Evolutionary conservation across 352 stramenopile genomes (phyloP).

Genomic region (Saprolegnia parasitica): DNA sequence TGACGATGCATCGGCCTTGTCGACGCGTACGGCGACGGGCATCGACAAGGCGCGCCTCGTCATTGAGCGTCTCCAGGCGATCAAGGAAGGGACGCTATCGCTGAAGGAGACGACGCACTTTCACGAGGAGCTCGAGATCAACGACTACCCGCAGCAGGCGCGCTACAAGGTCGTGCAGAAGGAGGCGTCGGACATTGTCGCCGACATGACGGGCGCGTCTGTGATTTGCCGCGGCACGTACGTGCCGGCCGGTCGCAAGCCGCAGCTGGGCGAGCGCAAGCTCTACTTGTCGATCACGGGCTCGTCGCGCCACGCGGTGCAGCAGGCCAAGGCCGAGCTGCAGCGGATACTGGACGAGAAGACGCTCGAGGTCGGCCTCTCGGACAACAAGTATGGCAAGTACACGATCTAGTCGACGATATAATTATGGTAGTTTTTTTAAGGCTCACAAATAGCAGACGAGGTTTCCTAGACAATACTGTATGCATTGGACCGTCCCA

Average conservation of each 20-base stretch:
- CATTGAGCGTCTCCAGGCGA: constrained; percentile 9
- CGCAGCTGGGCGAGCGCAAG: constrained; percentile 78
- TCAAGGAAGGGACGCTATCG: constrained; percentile 6
- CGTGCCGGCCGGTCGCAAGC: constrained; percentile 77
- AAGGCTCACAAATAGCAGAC: neutral
- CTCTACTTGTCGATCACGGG: constrained; percentile 86
- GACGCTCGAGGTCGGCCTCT: constrained; percentile 81
- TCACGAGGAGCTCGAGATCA: constrained; percentile 90
- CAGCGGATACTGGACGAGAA: constrained; percentile 87
- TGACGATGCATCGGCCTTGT: constrained; percentile 29
- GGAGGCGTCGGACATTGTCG: constrained; percentile 78
- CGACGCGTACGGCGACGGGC: constrained; percentile 21
- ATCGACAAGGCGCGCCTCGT: constrained; percentile 11
- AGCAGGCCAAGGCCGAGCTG: constrained; percentile 73
- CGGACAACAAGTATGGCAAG: constrained; percentile 83
- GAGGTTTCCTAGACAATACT: constrained; percentile 14
- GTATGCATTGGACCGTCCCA: neutral
- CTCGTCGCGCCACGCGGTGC: constrained; percentile 57
- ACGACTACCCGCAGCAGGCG: constrained; percentile 91
- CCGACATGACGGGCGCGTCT: constrained; percentile 83
- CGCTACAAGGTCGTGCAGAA: constrained; percentile 85
- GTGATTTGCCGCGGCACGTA: constrained; percentile 88
- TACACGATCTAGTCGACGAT: constrained; percentile 67
- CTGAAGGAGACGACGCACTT: constrained; percentile 43
- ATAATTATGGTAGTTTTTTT: constrained; percentile 5